Evolutionary conservation across 768 basidiomycete genomes (phyloP).

Genomic region (Phylloporus rhodoxanthus): DNA sequence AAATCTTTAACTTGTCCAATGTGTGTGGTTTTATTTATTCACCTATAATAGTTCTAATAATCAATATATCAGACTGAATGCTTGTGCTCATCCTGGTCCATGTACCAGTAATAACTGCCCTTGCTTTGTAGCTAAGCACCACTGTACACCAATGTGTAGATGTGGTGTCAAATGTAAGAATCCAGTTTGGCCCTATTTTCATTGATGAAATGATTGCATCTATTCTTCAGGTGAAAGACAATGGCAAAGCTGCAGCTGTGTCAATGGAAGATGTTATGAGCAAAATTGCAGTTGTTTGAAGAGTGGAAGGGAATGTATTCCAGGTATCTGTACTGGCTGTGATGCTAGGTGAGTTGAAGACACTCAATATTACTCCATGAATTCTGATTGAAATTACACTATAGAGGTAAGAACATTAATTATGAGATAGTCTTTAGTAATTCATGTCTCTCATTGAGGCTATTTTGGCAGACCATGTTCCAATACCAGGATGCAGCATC

Average conservation of each 20-base stretch:
- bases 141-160: constrained; percentile 45
- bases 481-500: constrained; percentile 28
- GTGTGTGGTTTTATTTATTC: constrained; percentile 10
- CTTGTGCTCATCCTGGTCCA: constrained; percentile 45
- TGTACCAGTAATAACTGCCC: constrained; percentile 38
- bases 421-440: background rate
- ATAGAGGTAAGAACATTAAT: constrained; percentile 19
- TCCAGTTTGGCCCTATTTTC: background rate
- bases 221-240: constrained; percentile 12
- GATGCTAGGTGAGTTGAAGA: constrained; percentile 35
- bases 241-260: constrained; percentile 10
- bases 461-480: constrained; percentile 15
- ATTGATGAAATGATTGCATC: background rate
- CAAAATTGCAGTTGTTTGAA: constrained; percentile 35
- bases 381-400: background rate
- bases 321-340: constrained; percentile 44
- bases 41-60: background rate
- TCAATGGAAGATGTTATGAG: constrained; percentile 26
- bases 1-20: background rate
- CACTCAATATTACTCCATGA: background rate
- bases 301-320: constrained; percentile 44
- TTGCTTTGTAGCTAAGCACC: constrained; percentile 35
- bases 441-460: constrained; percentile 11
- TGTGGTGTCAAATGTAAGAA: constrained; percentile 39
- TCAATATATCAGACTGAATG: constrained; percentile 21